Base-by-base conservation (phyloP, 495 filamentous ascomycete genomes). In the Halenospora varia region DNA sequence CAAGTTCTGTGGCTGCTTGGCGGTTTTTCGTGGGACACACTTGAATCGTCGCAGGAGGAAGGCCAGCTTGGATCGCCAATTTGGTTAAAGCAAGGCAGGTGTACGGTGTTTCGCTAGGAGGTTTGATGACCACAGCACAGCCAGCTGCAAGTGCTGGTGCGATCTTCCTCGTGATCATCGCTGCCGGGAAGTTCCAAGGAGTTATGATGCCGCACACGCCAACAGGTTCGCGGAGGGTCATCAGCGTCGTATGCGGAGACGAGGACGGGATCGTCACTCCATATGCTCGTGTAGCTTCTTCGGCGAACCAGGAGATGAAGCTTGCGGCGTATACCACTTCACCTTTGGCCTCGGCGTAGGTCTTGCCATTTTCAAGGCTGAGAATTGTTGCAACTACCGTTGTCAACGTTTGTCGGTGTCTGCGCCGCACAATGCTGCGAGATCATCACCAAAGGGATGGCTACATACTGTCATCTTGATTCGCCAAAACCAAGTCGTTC, bases 401-500 rank as follows among this genome's bases (percentile, higher is more conserved):
- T n/a, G n/a, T n/a, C n/a, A n/a, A n/a, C n/a, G n/a, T n/a, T n/a
- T n/a, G n/a, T n/a, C n/a, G n/a, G n/a, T n/a, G n/a, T n/a, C n/a
- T n/a, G n/a, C n/a, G n/a, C n/a, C n/a, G n/a, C n/a, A n/a, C n/a
- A n/a, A n/a, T n/a, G n/a, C n/a, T n/a, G n/a, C n/a, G n/a, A n/a
- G n/a, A n/a, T n/a, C n/a, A n/a, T n/a, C n/a, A n/a, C n/a, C n/a
- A n/a, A n/a, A n/a, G n/a, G n/a, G n/a, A n/a, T n/a, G n/a, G n/a
- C n/a, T n/a, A 9, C 23, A 42, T 51, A 51, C 23, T 9, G 24
- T 51, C 56, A 19, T 53, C 26, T 0, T 17, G 3, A 17, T 51
- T 39, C 35, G 35, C 25, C 22, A 19, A 6, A 10, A 96, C 83
- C 48, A 96, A 74, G 48, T 94, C 82, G 71, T 91, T 90, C 92